These are phyloP conservation scores for Cyberlindnera xylosilytica DNA, from an alignment of 805 yeast species.

Conservation along the genomic window DNA sequence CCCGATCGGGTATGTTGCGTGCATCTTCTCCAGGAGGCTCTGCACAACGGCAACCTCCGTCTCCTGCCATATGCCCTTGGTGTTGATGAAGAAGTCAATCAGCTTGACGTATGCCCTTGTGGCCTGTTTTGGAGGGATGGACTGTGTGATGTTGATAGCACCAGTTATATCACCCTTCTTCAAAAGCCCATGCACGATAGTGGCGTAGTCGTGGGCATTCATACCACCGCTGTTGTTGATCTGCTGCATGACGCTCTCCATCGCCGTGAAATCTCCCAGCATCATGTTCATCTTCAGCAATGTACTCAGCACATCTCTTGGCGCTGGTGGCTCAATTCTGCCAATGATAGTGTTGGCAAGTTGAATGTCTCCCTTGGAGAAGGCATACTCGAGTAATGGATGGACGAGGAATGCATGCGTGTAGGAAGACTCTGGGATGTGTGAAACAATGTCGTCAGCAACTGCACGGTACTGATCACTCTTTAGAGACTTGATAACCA, in stretches of 20 bases:
- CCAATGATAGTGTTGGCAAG: slow-evolving; percentile 18
- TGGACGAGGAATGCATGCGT: slow-evolving; percentile 13
- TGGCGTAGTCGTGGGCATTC: slow-evolving; percentile 18
- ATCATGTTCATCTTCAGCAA: slow-evolving; percentile 19
- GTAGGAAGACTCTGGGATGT: slow-evolving; percentile 13
- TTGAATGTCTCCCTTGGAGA: slow-evolving; percentile 5
- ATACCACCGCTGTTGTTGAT: slow-evolving; percentile 15
- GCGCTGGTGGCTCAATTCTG: slow-evolving; percentile 14
- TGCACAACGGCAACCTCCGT: slow-evolving; percentile 17
- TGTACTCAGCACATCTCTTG: slow-evolving; percentile 15
- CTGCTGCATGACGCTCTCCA: slow-evolving; percentile 21
- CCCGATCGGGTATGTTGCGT: slow-evolving; percentile 5
- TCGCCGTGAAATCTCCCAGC: slow-evolving; percentile 18
- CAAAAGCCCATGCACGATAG: slow-evolving; percentile 19
- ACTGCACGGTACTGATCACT: slow-evolving; percentile 11
- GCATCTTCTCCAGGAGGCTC: slow-evolving; percentile 14
- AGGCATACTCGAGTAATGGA: slow-evolving; percentile 16
- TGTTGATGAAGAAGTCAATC: slow-evolving; percentile 14
- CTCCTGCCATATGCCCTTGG: slow-evolving; percentile 10
- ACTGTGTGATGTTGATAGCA: slow-evolving; percentile 7
- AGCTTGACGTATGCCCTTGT: slow-evolving; percentile 14
- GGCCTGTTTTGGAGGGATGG: slow-evolving; percentile 3
- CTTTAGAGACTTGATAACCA: slow-evolving; percentile 15
- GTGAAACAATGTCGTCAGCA: slow-evolving; percentile 19
- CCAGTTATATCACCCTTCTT: slow-evolving; percentile 12